Percentiles rank a stretch among this genome's conserved stretches.
These are phyloP conservation scores for Omphalea diandra DNA, from an alignment of 441 rosid species.

Conservation along the genomic window DNA sequence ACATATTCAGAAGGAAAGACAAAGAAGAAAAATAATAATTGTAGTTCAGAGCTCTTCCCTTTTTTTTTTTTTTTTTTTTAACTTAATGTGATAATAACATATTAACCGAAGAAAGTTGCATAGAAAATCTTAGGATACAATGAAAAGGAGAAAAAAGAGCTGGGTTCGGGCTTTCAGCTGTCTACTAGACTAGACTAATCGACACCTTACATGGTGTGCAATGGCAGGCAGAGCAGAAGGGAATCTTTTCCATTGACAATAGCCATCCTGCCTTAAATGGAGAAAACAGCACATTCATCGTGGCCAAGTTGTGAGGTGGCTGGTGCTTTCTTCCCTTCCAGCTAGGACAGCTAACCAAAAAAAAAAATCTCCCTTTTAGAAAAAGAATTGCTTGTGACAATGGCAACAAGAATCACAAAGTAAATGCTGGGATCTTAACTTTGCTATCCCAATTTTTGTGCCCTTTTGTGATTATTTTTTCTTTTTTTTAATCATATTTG, in stretches of 20 bases:
- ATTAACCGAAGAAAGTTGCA: background rate
- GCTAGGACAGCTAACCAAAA: background rate
- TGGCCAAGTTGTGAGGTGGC: slow-evolving; percentile 20
- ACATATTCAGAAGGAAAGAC: background rate
- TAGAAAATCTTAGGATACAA: background rate
- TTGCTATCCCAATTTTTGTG: background rate
- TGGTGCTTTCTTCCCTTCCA: background rate
- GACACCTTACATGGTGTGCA: background rate
- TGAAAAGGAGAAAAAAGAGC: background rate
- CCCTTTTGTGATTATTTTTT: too few relatives aligned
- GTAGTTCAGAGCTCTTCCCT: background rate
- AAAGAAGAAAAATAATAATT: background rate
- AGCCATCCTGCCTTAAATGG: background rate
- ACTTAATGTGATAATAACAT: background rate
- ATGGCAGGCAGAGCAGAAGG: background rate
- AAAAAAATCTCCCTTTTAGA: background rate
- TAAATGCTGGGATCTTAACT: background rate
- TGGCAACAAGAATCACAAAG: too few relatives aligned
- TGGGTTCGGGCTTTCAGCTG: background rate
- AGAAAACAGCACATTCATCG: slow-evolving; percentile 14
- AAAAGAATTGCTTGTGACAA: background rate
- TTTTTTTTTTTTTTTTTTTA: too few relatives aligned
- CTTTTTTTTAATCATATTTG: too few relatives aligned
- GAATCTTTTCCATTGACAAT: slow-evolving; percentile 1
- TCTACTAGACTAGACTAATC: background rate